A percentile compares a stretch with the other conserved stretches of the same genome.
Evolutionary conservation across 2,329 filamentous ascomycete genomes (phyloP).

Genomic region (Xylaria sp.): DNA sequence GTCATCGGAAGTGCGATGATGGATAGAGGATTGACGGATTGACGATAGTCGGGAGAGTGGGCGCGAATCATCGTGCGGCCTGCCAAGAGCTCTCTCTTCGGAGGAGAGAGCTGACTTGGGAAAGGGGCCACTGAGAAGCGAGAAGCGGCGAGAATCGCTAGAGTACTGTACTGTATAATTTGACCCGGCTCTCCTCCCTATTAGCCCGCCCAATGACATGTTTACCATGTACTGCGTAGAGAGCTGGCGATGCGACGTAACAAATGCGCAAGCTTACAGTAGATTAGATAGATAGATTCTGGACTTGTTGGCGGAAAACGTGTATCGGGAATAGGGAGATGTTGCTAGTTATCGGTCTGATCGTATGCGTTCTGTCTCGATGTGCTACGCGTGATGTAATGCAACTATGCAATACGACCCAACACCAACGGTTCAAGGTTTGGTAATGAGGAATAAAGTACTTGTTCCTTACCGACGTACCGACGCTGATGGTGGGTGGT

Average conservation of each 20-base stretch:
- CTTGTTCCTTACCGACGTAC: background rate
- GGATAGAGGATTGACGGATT: constrained; percentile 4
- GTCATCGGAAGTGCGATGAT: constrained; percentile 5
- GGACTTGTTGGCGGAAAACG: background rate
- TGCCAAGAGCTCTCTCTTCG: constrained; percentile 4
- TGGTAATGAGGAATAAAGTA: background rate
- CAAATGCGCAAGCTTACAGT: background rate
- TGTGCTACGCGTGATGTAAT: constrained; percentile 14
- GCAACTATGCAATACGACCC: constrained; percentile 31
- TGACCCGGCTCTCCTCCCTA: background rate
- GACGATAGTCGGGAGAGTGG: constrained; percentile 9
- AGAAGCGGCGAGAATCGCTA: constrained; percentile 1
- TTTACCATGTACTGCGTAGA: no score
- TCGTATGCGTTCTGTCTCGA: constrained; percentile 2
- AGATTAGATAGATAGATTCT: no score
- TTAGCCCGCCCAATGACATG: background rate
- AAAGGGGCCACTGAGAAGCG: constrained; percentile 10
- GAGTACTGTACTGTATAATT: background rate
- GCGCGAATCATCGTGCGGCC: constrained; percentile 20
- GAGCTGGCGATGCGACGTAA: background rate
- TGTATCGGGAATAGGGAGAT: constrained; percentile 2
- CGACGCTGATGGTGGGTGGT: background rate
- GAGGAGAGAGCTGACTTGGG: constrained; percentile 1
- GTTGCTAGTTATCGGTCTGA: background rate
- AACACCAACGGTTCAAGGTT: constrained; percentile 8